phyloP scores from a whole-genome alignment of 495 filamentous ascomycete genomes.

The Aspergillus diversus region DNA sequence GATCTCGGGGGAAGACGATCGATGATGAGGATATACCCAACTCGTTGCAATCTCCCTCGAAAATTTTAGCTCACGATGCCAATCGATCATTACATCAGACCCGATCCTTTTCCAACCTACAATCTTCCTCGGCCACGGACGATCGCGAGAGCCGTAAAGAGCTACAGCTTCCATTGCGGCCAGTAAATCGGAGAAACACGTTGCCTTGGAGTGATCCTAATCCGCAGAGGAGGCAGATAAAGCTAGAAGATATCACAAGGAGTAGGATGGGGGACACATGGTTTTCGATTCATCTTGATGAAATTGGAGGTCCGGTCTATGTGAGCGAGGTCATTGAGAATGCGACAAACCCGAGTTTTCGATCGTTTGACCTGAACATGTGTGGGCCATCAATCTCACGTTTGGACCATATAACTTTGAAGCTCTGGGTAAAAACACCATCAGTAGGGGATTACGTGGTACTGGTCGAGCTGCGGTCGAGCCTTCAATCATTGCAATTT shows the following conservation, averaged over 20 bases:
- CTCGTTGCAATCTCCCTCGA: slow-evolving; percentile 68
- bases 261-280: slow-evolving; percentile 83
- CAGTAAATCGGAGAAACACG: slow-evolving; percentile 66
- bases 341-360: slow-evolving; percentile 89
- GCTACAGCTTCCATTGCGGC: slow-evolving; percentile 32
- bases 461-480: slow-evolving; percentile 72
- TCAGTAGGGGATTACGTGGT: slow-evolving; percentile 60
- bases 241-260: slow-evolving; percentile 71
- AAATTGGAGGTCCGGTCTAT: slow-evolving; percentile 74
- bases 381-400: slow-evolving; percentile 70
- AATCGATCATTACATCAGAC: slow-evolving; percentile 65
- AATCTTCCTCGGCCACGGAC: slow-evolving; percentile 34
- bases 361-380: slow-evolving; percentile 76
- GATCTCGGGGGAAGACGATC: slow-evolving; percentile 71
- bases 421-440: slow-evolving; percentile 74
- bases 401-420: slow-evolving; percentile 64
- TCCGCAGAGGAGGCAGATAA: slow-evolving; percentile 71
- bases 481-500: slow-evolving; percentile 75
- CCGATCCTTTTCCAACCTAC: slow-evolving; percentile 72
- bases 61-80: slow-evolving; percentile 65
- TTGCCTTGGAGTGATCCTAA: slow-evolving; percentile 68
- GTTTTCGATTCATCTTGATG: slow-evolving; percentile 79
- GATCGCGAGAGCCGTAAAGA: slow-evolving; percentile 26
- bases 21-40: slow-evolving; percentile 81
- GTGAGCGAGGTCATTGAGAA: slow-evolving; percentile 81